Evolutionary conservation across 2,329 filamentous ascomycete genomes (phyloP).

Genomic region (Pseudomassariella vexata): DNA sequence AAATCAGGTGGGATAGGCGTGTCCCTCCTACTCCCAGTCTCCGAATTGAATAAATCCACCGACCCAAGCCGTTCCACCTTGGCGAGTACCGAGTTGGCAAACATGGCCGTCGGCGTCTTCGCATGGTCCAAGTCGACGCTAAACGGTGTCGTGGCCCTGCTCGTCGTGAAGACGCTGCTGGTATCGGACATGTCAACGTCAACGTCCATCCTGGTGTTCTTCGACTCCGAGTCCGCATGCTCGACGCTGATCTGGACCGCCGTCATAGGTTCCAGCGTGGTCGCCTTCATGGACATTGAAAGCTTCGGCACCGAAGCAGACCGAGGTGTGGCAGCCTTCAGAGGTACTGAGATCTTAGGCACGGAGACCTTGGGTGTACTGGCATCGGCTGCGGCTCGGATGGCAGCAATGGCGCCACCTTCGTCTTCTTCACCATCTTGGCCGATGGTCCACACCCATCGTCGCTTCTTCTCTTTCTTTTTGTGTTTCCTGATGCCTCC

Average conservation of each 20-base stretch:
- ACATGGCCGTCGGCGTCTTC: constrained; percentile 31
- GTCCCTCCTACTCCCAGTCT: constrained; percentile 24
- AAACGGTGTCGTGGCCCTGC: constrained; percentile 20
- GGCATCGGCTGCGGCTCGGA: constrained; percentile 25
- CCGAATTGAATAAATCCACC: constrained; percentile 19
- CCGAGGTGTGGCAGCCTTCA: too few species aligned
- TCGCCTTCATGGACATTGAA: constrained; percentile 5
- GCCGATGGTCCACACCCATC: constrained; percentile 63
- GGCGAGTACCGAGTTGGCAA: constrained; percentile 4
- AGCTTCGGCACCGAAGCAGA: constrained; percentile 4
- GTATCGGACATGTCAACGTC: constrained; percentile 48
- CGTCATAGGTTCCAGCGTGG: constrained; percentile 14
- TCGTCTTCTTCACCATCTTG: constrained; percentile 38
- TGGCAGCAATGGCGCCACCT: constrained; percentile 35
- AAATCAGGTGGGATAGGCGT: constrained; percentile 29
- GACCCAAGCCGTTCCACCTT: constrained; percentile 18
- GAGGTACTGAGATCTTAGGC: too few species aligned
- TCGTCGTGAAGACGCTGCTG: constrained; percentile 31
- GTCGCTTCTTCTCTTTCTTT: constrained; percentile 53
- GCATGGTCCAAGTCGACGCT: constrained; percentile 28
- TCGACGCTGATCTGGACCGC: constrained; percentile 29
- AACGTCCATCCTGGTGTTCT: constrained; percentile 12
- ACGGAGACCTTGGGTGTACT: constrained; percentile 10
- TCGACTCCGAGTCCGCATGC: constrained; percentile 24
- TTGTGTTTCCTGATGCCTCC: constrained; percentile 48